Conservation (phyloP, 164 flowering plant species). For the Liriodendron chinense region DNA sequence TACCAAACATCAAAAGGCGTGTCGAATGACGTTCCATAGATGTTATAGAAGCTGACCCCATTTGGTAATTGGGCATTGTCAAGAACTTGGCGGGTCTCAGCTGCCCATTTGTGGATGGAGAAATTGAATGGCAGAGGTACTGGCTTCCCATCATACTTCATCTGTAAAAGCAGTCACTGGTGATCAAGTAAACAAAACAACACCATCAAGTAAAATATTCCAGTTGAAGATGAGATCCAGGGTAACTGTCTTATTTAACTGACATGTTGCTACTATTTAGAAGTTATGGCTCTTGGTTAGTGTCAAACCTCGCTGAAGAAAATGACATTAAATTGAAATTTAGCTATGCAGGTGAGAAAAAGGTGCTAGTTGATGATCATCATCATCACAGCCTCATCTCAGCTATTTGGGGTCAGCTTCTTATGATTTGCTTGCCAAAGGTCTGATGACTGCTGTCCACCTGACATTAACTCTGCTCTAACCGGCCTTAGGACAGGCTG, state of each 20-base stretch:
- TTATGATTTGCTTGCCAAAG: neutral
- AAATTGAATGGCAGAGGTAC: conserved; percentile 75
- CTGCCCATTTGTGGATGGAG: conserved; percentile 68
- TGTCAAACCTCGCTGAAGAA: neutral
- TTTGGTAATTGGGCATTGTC: conserved; percentile 60
- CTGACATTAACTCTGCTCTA: too few species aligned
- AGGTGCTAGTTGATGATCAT: neutral
- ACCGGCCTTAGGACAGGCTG: too few species aligned
- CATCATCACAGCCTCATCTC: neutral
- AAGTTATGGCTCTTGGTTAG: neutral
- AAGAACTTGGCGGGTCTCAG: conserved; percentile 64
- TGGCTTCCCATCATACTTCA: conserved; percentile 51
- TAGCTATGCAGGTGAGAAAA: too few species aligned
- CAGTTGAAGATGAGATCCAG: neutral
- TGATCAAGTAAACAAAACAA: neutral
- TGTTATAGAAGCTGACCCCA: conserved; percentile 72
- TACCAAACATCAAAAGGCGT: conserved; percentile 93
- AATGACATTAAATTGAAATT: neutral
- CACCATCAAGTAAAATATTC: neutral
- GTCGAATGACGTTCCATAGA: conserved; percentile 74
- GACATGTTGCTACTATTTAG: neutral
- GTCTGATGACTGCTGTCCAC: too few species aligned
- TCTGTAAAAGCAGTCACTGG: conserved; percentile 35
- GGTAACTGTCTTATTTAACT: neutral
- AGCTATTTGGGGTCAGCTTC: neutral